Percentiles rank a stretch among this genome's conserved stretches.
Conservation (phyloP, 208 protist species). For the Trypanosoma lewisi region DNA sequence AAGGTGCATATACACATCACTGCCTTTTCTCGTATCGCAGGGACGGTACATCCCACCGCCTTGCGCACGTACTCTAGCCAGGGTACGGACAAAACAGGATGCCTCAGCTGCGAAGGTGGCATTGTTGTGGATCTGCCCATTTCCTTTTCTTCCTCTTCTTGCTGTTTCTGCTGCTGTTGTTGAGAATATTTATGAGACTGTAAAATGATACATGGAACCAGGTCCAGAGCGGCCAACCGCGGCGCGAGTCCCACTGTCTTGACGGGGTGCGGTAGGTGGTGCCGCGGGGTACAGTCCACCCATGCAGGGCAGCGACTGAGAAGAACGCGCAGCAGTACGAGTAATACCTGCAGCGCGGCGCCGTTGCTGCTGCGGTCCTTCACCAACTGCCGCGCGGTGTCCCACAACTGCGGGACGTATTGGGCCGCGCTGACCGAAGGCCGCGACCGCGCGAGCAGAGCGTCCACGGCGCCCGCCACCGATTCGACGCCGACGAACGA, state of each 20-base stretch:
- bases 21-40: constrained; percentile 22
- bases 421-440: constrained; percentile 20
- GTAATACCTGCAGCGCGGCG: constrained; percentile 20
- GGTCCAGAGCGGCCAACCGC: constrained; percentile 38
- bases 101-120: background rate
- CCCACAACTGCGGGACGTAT: constrained; percentile 29
- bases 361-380: constrained; percentile 14
- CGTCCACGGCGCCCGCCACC: constrained; percentile 36
- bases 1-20: constrained; percentile 19
- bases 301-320: constrained; percentile 30
- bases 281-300: constrained; percentile 31
- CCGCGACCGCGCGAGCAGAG: constrained; percentile 14
- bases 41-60: constrained; percentile 20
- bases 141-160: background rate
- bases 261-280: constrained; percentile 55
- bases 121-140: background rate
- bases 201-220: constrained; percentile 31
- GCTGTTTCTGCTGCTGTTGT: constrained; percentile 1
- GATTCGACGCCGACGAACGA: constrained; percentile 39
- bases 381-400: constrained; percentile 26
- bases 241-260: constrained; percentile 35
- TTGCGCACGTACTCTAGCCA: constrained; percentile 35
- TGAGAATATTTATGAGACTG: background rate
- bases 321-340: constrained; percentile 54
- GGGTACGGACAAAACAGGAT: constrained; percentile 3